These are phyloP conservation scores for Diaporthe destruens DNA, from an alignment of 2,329 filamentous ascomycete species.

Conservation along the genomic window DNA sequence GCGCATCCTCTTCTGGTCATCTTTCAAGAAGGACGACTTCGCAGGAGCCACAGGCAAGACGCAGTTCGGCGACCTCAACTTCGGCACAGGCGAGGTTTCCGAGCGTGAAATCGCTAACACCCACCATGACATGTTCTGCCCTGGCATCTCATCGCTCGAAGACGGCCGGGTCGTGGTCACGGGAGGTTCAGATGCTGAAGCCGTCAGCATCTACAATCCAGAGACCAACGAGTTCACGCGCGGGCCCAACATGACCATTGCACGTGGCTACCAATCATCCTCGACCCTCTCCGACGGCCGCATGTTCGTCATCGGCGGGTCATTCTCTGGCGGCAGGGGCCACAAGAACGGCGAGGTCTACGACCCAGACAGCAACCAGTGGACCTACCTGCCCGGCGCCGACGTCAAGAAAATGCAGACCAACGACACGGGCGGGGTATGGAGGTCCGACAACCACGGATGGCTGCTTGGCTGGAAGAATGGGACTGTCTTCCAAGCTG, in stretches of 20 bases:
- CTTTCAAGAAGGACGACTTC: constrained; percentile 42
- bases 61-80: constrained; percentile 42
- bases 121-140: constrained; percentile 69
- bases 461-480: constrained; percentile 62
- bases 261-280: constrained; percentile 66
- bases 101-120: constrained; percentile 55
- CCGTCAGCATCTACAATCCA: constrained; percentile 58
- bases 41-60: constrained; percentile 43
- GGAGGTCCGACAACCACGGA: constrained; percentile 64
- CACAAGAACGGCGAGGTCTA: constrained; percentile 70
- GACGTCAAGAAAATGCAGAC: constrained; percentile 65
- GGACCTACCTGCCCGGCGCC: constrained; percentile 59
- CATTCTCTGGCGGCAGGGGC: constrained; percentile 59
- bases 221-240: constrained; percentile 53
- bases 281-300: constrained; percentile 64
- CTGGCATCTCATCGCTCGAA: constrained; percentile 64
- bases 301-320: constrained; percentile 71
- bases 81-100: constrained; percentile 46
- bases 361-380: constrained; percentile 58
- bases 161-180: constrained; percentile 65
- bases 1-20: constrained; percentile 42
- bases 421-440: constrained; percentile 56
- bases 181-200: constrained; percentile 52
- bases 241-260: constrained; percentile 58
- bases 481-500: constrained; percentile 66